These are phyloP conservation scores for Psilocybe sp. DNA, from an alignment of 768 basidiomycete species.

Conservation along the genomic window DNA sequence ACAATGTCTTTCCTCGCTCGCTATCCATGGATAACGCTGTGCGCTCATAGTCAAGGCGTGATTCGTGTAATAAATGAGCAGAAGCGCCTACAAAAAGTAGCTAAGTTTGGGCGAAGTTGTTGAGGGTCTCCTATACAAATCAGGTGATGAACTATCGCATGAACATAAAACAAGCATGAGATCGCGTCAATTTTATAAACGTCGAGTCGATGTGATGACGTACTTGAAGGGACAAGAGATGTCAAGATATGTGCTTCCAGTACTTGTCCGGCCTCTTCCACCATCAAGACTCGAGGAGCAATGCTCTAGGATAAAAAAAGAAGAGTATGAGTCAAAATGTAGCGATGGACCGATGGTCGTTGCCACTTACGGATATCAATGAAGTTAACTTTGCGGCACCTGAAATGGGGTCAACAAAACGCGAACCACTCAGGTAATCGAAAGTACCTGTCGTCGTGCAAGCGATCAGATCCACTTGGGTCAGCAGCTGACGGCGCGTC, in stretches of 20 bases:
- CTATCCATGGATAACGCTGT: slow-evolving; percentile 70
- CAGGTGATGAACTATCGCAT: slow-evolving; percentile 52
- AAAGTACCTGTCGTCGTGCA: slow-evolving; percentile 58
- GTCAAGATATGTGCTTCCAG: slow-evolving; percentile 74
- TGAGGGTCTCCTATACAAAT: slow-evolving; percentile 78
- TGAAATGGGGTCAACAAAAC: neutral
- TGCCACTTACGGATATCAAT: slow-evolving; percentile 4
- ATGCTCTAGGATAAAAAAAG: slow-evolving; percentile 39
- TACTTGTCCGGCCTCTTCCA: slow-evolving; percentile 83
- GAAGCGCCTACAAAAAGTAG: slow-evolving; percentile 50
- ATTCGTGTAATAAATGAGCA: neutral
- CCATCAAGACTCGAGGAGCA: slow-evolving; percentile 58
- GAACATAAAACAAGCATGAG: neutral
- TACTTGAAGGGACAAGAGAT: slow-evolving; percentile 50
- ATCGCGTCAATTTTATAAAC: neutral
- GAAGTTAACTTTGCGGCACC: slow-evolving; percentile 12
- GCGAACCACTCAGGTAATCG: slow-evolving; percentile 32
- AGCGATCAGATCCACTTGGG: slow-evolving; percentile 58
- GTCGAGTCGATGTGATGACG: neutral
- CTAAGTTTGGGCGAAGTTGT: slow-evolving; percentile 68
- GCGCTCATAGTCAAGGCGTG: neutral
- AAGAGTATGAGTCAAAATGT: neutral
- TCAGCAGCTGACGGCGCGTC: slow-evolving; percentile 54
- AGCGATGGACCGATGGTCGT: neutral
- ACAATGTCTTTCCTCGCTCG: slow-evolving; percentile 44